Conservation (phyloP, 2,329 filamentous ascomycete genomes). For the Sporothrix sp. region DNA sequence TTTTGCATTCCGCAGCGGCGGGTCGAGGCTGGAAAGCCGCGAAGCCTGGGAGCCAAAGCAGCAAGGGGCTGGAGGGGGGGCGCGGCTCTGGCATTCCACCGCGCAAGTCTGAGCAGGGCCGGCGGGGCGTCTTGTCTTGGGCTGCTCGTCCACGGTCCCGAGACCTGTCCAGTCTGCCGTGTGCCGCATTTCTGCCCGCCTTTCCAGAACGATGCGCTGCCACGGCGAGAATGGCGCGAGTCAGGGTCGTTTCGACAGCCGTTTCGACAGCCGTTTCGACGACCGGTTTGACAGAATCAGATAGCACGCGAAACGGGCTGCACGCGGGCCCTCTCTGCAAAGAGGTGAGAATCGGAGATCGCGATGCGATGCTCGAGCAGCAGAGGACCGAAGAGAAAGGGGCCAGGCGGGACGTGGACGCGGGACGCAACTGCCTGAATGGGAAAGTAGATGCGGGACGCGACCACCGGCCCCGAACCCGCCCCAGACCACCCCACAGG, state of each 20-base stretch:
- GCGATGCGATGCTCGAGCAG: background rate
- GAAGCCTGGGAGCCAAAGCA: constrained; percentile 1
- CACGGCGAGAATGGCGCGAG: background rate
- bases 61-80: constrained; percentile 9
- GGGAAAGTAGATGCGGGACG: constrained; percentile 9
- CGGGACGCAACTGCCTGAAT: constrained; percentile 7
- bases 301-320: background rate
- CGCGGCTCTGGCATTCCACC: constrained; percentile 12
- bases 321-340: background rate
- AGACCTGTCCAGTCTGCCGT: background rate
- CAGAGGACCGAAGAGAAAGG: no score
- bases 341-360: background rate
- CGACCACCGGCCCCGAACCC: background rate
- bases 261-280: no score
- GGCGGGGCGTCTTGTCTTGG: no score
- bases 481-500: background rate
- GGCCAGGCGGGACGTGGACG: constrained; percentile 3
- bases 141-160: background rate
- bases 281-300: no score
- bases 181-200: background rate
- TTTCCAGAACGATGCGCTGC: background rate
- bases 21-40: background rate
- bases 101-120: no score
- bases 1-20: constrained; percentile 5
- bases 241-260: no score